These are phyloP conservation scores for Spathaspora passalidarum DNA, from an alignment of 805 yeast species.

Conservation along the genomic window DNA sequence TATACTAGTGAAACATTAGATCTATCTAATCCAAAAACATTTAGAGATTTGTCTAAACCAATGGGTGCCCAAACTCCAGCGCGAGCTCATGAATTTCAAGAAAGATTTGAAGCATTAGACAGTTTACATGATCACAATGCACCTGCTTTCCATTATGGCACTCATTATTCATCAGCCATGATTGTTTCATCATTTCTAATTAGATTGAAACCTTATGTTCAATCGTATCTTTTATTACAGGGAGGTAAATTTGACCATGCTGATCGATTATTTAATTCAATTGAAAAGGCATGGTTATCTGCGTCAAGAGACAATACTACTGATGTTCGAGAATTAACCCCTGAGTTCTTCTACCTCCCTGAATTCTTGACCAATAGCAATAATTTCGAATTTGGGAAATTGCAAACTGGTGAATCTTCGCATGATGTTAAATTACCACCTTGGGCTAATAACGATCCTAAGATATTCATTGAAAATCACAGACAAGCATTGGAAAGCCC, in stretches of 20 bases:
- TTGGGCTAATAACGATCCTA: slow-evolving; percentile 82
- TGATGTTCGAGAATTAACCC: slow-evolving; percentile 83
- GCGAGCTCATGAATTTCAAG: slow-evolving; percentile 62
- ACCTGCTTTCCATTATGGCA: slow-evolving; percentile 88
- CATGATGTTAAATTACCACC: slow-evolving; percentile 70
- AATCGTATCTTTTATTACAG: slow-evolving; percentile 72
- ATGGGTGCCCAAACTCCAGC: slow-evolving; percentile 81
- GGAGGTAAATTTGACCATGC: slow-evolving; percentile 91
- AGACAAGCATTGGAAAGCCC: slow-evolving; percentile 83
- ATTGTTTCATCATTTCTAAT: slow-evolving; percentile 80
- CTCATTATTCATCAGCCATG: slow-evolving; percentile 93
- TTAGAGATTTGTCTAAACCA: slow-evolving; percentile 77
- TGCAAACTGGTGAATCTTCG: slow-evolving; percentile 60
- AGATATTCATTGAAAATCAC: slow-evolving; percentile 67
- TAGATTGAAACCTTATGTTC: slow-evolving; percentile 75
- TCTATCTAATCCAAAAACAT: slow-evolving; percentile 56
- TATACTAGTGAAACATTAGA: slow-evolving; percentile 72
- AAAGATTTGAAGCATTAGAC: slow-evolving; percentile 67
- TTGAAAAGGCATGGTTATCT: slow-evolving; percentile 77
- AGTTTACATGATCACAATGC: slow-evolving; percentile 56
- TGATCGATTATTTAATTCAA: slow-evolving; percentile 72
- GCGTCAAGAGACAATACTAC: slow-evolving; percentile 78
- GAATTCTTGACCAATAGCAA: slow-evolving; percentile 71
- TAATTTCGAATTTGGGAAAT: slow-evolving; percentile 63
- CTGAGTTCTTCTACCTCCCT: slow-evolving; percentile 81